A percentile compares a stretch with the other conserved stretches of the same genome.
Conservation (phyloP, 495 filamentous ascomycete species). For the Trichoderma parareesei region DNA sequence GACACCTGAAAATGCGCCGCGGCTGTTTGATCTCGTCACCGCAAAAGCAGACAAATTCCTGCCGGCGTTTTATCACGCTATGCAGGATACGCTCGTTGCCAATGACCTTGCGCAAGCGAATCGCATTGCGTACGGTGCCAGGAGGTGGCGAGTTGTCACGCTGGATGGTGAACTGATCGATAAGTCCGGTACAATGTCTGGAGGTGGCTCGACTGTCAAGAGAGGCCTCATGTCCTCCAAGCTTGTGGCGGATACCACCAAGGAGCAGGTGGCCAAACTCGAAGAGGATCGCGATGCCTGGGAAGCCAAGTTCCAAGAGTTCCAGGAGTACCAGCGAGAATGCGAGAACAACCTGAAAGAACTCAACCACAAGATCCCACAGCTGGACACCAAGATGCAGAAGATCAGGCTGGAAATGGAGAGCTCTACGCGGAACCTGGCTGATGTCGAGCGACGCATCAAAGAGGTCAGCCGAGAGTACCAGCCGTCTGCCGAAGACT, state of each 20-base stretch:
- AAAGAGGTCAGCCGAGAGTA: slow-evolving; percentile 74
- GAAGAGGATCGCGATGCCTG: slow-evolving; percentile 78
- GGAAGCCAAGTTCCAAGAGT: slow-evolving; percentile 69
- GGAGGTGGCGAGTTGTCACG: slow-evolving; percentile 91
- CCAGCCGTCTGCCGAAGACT: slow-evolving; percentile 70
- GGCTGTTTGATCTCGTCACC: slow-evolving; percentile 87
- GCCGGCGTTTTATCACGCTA: slow-evolving; percentile 89
- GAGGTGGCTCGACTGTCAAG: slow-evolving; percentile 82
- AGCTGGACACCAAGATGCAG: slow-evolving; percentile 81
- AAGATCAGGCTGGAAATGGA: slow-evolving; percentile 87
- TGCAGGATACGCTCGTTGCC: slow-evolving; percentile 90
- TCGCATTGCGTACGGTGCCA: slow-evolving; percentile 87
- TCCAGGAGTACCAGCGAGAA: slow-evolving; percentile 70
- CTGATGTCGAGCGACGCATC: slow-evolving; percentile 73
- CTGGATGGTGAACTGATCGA: slow-evolving; percentile 93
- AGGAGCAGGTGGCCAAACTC: slow-evolving; percentile 79
- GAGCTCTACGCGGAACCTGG: slow-evolving; percentile 73
- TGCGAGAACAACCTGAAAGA: slow-evolving; percentile 65
- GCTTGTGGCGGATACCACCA: slow-evolving; percentile 71
- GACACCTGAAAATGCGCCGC: slow-evolving; percentile 85
- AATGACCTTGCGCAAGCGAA: slow-evolving; percentile 90
- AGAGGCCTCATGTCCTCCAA: slow-evolving; percentile 94
- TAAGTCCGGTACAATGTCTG: slow-evolving; percentile 95
- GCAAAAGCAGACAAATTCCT: slow-evolving; percentile 78
- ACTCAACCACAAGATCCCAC: slow-evolving; percentile 73